phyloP scores from a whole-genome alignment of 73 alveolate species.

The Breviolum minutum region DNA sequence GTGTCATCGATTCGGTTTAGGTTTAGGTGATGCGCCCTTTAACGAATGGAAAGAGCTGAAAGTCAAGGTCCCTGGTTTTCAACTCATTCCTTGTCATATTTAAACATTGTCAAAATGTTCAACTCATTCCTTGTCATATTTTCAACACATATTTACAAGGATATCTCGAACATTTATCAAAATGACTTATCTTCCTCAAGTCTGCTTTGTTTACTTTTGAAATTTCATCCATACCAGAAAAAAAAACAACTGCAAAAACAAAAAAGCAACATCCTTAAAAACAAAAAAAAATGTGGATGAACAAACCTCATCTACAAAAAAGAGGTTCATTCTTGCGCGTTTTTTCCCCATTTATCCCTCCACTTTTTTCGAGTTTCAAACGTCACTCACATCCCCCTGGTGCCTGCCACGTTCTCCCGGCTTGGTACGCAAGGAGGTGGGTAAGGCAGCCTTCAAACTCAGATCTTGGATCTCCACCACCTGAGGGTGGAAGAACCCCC shows the following conservation, averaged over 20 bases:
- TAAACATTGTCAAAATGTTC: not conserved
- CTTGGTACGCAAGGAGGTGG: constrained; percentile 34
- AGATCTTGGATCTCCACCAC: no score
- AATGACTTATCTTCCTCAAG: not conserved
- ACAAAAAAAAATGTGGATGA: no score
- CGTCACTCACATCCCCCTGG: not conserved
- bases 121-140: no score
- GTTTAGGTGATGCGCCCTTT: no score
- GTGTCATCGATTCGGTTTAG: not conserved
- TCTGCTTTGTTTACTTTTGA: no score
- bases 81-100: not conserved
- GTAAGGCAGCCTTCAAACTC: constrained; percentile 33
- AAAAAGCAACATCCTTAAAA: no score
- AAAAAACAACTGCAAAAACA: no score
- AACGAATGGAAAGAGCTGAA: not conserved
- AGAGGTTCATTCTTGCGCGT: not conserved
- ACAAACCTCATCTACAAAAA: not conserved
- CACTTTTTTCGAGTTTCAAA: not conserved
- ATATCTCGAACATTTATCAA: no score
- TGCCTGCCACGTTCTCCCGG: constrained; percentile 20
- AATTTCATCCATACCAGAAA: not conserved
- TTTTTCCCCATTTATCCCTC: not conserved
- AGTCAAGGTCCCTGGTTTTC: not conserved
- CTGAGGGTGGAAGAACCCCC: no score
- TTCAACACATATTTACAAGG: no score